These are phyloP conservation scores for Fusarium denticulatum DNA, from an alignment of 2,329 filamentous ascomycete species.

Conservation along the genomic window DNA sequence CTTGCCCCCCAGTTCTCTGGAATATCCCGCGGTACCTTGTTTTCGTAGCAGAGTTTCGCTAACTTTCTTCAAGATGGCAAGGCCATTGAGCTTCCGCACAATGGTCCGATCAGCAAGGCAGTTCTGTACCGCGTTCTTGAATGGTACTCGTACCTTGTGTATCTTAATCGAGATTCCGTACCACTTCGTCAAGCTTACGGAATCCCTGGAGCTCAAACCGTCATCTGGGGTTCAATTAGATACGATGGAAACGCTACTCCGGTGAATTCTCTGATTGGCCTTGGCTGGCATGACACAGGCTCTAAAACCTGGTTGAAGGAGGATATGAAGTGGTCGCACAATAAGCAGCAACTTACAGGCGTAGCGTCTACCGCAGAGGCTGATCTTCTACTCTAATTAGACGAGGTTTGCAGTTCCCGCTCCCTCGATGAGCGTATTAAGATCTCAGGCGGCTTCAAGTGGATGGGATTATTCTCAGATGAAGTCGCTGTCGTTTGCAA, in stretches of 20 bases:
- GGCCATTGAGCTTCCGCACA: too few relatives aligned
- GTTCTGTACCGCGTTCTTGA: not conserved
- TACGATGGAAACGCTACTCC: fast-evolving
- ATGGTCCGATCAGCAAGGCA: not conserved
- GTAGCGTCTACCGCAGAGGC: not conserved
- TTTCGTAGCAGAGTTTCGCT: not conserved
- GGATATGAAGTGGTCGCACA: not conserved
- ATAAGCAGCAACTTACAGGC: not conserved
- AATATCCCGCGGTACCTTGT: not conserved
- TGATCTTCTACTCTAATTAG: not conserved
- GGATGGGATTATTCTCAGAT: not conserved
- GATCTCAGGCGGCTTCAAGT: not conserved
- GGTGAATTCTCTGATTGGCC: not conserved
- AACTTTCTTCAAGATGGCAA: not conserved
- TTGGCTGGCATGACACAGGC: not conserved
- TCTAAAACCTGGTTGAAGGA: not conserved
- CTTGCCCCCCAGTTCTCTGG: too few relatives aligned
- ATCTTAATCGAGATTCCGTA: not conserved
- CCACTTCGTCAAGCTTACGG: not conserved
- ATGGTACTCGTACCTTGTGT: not conserved
- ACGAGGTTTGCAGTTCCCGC: not conserved
- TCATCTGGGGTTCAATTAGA: not conserved
- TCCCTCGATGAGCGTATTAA: not conserved
- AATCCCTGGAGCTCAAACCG: not conserved
- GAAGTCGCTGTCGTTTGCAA: not conserved